A percentile compares a stretch with the other conserved stretches of the same genome.
These are phyloP conservation scores for Mortierella sp. DNA, from an alignment of 371 early-diverging fungal genomes.

Conservation along the genomic window DNA sequence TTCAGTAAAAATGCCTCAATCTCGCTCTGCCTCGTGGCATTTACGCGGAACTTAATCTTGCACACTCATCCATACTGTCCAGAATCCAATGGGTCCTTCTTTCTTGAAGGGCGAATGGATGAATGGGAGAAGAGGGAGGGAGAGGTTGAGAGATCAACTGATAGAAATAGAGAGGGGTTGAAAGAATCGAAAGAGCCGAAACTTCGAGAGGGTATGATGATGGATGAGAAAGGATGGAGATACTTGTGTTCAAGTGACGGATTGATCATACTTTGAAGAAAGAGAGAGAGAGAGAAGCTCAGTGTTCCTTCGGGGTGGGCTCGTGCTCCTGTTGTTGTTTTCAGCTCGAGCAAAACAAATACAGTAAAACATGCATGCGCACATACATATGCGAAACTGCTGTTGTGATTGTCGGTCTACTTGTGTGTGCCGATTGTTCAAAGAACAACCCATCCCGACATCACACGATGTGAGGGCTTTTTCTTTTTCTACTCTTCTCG, in stretches of 20 bases:
- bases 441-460: neutral
- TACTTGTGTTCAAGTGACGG: neutral
- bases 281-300: neutral
- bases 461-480: neutral
- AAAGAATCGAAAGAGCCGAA: neutral
- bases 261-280: neutral
- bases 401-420: neutral
- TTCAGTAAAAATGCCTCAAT: slow-evolving; percentile 3
- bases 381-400: neutral
- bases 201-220: no score
- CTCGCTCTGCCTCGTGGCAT: neutral
- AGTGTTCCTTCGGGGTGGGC: neutral
- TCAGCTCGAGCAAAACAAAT: neutral
- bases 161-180: neutral
- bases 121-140: neutral
- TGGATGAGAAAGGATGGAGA: neutral
- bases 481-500: neutral
- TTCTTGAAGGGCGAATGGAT: neutral
- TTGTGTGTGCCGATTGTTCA: no score
- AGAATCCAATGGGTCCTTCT: neutral
- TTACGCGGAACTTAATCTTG: slow-evolving; percentile 7
- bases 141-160: neutral
- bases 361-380: neutral
- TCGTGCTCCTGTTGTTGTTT: neutral
- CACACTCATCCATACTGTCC: neutral